These are phyloP conservation scores for Persicaria maculosa DNA, from an alignment of 148 eudicot genomes.

Conservation along the genomic window DNA sequence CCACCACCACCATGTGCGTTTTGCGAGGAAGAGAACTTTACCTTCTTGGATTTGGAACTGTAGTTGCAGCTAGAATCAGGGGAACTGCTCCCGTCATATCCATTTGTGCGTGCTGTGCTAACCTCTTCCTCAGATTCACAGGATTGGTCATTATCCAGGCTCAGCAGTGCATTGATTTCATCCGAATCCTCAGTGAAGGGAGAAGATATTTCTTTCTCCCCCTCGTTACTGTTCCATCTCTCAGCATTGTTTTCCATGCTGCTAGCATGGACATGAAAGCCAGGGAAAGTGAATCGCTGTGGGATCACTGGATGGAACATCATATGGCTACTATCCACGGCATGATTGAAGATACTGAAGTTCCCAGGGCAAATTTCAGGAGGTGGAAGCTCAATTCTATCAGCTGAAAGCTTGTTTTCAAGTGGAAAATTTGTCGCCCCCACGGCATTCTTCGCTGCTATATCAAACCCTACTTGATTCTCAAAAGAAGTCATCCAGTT, in stretches of 20 bases:
- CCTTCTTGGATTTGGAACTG: conserved; percentile 24
- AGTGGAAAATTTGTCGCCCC: background rate
- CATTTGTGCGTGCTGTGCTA: conserved; percentile 51
- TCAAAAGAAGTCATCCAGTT: conserved; percentile 21
- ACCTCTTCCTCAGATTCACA: conserved; percentile 45
- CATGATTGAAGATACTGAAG: conserved; percentile 47
- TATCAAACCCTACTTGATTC: conserved; percentile 28
- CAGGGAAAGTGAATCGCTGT: conserved; percentile 24
- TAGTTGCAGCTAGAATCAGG: conserved; percentile 49
- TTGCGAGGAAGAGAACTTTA: conserved; percentile 20
- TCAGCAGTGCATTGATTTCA: conserved; percentile 52
- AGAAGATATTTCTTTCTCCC: conserved; percentile 21
- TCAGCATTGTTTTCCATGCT: conserved; percentile 17
- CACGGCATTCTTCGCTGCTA: background rate
- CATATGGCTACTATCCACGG: conserved; percentile 41
- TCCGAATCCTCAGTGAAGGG: conserved; percentile 37
- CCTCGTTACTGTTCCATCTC: conserved; percentile 12
- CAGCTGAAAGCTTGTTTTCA: conserved; percentile 10
- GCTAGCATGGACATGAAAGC: conserved; percentile 20
- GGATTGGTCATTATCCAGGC: conserved; percentile 34
- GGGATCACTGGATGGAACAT: conserved; percentile 45
- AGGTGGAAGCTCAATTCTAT: conserved; percentile 42
- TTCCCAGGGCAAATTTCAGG: conserved; percentile 48
- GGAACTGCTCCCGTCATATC: conserved; percentile 32
- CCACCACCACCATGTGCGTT: conserved; percentile 22